Evolutionary conservation across 179 eudicot species (phyloP), one percentile per base, ranked within the genome.

Genomic region (Sideroxylon spinosum): DNA sequence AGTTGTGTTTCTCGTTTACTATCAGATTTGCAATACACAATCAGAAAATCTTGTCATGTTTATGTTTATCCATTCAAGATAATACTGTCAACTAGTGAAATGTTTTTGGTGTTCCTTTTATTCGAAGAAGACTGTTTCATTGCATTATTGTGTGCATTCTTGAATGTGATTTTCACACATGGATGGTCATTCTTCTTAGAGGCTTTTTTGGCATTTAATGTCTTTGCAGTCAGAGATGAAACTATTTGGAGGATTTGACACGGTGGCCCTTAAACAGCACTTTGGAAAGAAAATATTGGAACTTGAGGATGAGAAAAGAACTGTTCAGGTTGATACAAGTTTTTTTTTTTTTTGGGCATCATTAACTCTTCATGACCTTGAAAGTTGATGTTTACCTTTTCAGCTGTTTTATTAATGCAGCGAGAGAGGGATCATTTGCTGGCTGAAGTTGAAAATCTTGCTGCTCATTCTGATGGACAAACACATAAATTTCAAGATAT

Each of bases 261-360:
- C 99, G 12, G 92, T 87, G 85, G 91, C 97, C 52, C 97, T 96
- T 74, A 96, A 96, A 86, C 99, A 96, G 83, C 99, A 94, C 82
- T 96, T 96, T 75, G 99, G 99, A 74, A 96, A 91, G 89, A 96
- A 96, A 81, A 79, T 96, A 65, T 77, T 86, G 84, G 99, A 96
- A 78, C 98, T 96, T 77, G 99, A 96, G 86, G 98, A 96, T 85
- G 99, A 96, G 84, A 96, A 96, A 86, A 88, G 90, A 79, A 84
- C 90, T 76, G 99, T 94, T 71, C 98, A 96, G 97, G 99, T 95
- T 28, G 60, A 25, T 65, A 29, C 46, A 50, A 70, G 32, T 23
- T 67, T 69, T 60, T 68, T 83, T 50, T 19, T 46, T 13, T 19
- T 20, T 37, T 69, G n/a, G 19, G 7, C 26, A 50, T 28, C 49